A percentile compares a stretch with the other conserved stretches of the same genome.
Conservation (phyloP, 1,139 yeast species). For the Waltiozyma sp. region DNA sequence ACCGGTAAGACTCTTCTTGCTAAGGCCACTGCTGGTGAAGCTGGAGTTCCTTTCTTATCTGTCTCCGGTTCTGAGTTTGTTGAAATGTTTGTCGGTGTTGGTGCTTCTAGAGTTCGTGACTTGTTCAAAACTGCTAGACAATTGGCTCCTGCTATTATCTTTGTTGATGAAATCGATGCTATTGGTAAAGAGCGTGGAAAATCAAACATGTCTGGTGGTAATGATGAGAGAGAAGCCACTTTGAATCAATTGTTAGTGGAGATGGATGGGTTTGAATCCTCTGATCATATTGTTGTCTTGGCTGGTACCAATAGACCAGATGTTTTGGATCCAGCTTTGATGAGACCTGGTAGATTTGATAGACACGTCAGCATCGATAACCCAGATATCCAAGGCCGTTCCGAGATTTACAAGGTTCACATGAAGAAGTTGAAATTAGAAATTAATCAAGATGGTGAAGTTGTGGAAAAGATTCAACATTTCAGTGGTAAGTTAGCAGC, state of each 20-base stretch:
- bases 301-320: constrained; percentile 83
- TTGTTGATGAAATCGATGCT: constrained; percentile 80
- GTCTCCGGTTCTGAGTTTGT: constrained; percentile 80
- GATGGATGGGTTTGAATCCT: constrained; percentile 72
- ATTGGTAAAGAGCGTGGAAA: constrained; percentile 72
- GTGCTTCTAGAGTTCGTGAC: constrained; percentile 76
- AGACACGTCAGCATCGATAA: constrained; percentile 64
- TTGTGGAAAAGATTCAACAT: constrained; percentile 38
- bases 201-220: constrained; percentile 52
- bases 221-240: constrained; percentile 75
- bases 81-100: constrained; percentile 79
- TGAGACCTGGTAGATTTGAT: constrained; percentile 81
- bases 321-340: constrained; percentile 61
- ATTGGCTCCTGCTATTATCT: constrained; percentile 70
- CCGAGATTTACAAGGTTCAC: constrained; percentile 64
- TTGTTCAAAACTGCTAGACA: constrained; percentile 69
- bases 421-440: constrained; percentile 47
- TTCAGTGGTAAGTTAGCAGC: constrained; percentile 67
- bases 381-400: constrained; percentile 73
- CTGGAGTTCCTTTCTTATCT: constrained; percentile 70
- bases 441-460: constrained; percentile 26
- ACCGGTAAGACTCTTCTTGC: constrained; percentile 77
- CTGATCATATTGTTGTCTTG: constrained; percentile 69
- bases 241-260: constrained; percentile 70
- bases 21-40: constrained; percentile 81